Evolutionary conservation across 139 green algal genomes (phyloP), one percentile per base, ranked within the genome.

Genomic region (Astrephomene gubernaculifera): DNA sequence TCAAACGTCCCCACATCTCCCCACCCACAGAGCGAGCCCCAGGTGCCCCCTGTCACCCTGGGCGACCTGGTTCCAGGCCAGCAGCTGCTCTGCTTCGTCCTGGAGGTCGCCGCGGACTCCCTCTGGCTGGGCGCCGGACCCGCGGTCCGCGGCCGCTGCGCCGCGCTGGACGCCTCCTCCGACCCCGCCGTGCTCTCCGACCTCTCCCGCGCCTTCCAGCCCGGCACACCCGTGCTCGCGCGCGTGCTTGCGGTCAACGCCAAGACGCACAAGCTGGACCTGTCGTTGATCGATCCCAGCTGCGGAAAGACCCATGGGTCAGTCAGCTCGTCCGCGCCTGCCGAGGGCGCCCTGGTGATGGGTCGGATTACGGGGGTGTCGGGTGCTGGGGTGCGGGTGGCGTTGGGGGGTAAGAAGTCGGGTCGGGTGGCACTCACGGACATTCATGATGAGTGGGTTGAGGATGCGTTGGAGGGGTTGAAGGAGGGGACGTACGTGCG

Each of bases 401-500:
- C 38, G 85, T 79, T 98, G 29, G 88, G 89, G 2, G 36, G 33
- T 0, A 65, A 76, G 9, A 36, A 24, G 22, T 49, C 38, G 2
- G 96, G 94, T 6, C 44, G 89, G 31, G 92, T 96, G 25, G 75
- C 82, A 1, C 43, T 99, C 5, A 96, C 94, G 22, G 96, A 99
- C 81, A 76, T 99, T 0, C 92, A 96, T 57, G 95, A 98, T 61
- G 43, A 1, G 0, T 95, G 82, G 35, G 90, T 96, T 33, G 33
- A 74, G 29, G 92, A 97, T 39, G 93, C 93, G 21, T 79, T 97
- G 61, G 78, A 80, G 24, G 93, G 90, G 24, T 27, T 98, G 22
- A n/a, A 44, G 29, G 65, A 82, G 45, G 94, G 93, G 5, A 69
- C 78, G 38, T 94, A 88, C 69, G 93, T 95, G 63, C 88, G 85